phyloP scores from a whole-genome alignment of 257 asterid genomes.

The Verbena officinalis region DNA sequence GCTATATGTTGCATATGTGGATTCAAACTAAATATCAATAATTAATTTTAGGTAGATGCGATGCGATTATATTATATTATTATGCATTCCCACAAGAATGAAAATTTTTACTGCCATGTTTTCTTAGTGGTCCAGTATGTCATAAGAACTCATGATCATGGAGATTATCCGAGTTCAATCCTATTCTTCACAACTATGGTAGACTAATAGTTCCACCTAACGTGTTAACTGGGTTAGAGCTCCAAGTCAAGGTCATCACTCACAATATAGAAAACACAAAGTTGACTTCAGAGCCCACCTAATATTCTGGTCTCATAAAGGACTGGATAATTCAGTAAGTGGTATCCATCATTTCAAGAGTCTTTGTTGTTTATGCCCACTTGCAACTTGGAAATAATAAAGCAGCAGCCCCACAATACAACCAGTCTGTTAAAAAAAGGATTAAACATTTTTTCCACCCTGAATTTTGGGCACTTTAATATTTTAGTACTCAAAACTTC shows the following conservation, averaged over 20 bases:
- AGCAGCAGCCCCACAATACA: conserved; percentile 13
- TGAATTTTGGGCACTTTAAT: background rate
- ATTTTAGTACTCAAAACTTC: no score
- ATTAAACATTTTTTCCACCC: no score
- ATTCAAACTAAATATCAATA: background rate
- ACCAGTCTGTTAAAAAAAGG: background rate
- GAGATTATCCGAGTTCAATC: background rate
- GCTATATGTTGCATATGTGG: no score
- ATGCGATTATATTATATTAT: background rate
- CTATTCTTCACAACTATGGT: background rate
- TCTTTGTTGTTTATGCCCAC: conserved; percentile 18
- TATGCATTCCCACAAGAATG: background rate
- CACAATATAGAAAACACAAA: background rate
- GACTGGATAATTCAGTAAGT: conserved; percentile 11
- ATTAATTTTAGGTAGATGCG: background rate
- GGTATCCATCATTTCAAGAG: background rate
- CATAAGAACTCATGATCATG: conserved; percentile 1
- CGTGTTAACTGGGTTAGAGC: conserved; percentile 16
- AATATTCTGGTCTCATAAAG: background rate
- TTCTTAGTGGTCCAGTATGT: background rate
- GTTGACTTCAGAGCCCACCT: conserved; percentile 33
- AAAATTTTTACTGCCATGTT: background rate
- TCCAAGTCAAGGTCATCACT: conserved; percentile 42
- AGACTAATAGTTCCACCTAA: background rate
- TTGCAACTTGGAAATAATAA: conserved; percentile 28